phyloP scores from a whole-genome alignment of 2,329 filamentous ascomycete species.

The Penicillium olsonii region DNA sequence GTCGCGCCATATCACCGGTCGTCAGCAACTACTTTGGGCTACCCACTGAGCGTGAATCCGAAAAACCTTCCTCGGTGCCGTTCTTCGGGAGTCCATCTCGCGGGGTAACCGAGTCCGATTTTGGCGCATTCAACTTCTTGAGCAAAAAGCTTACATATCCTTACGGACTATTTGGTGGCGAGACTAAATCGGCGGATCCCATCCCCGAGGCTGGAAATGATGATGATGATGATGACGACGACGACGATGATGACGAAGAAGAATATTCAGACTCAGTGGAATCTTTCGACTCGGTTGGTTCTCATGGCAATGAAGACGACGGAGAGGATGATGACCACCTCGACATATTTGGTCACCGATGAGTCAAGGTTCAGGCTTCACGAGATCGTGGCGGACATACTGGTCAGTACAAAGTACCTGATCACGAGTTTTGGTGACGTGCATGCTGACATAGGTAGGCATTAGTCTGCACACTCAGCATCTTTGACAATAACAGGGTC shows the following conservation, averaged over 20 bases:
- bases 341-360: constrained; percentile 57
- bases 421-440: too few relatives aligned
- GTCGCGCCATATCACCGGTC: constrained; percentile 44
- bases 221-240: constrained; percentile 19
- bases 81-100: constrained; percentile 27
- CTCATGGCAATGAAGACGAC: constrained; percentile 53
- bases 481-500: too few relatives aligned
- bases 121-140: constrained; percentile 58
- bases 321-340: constrained; percentile 54
- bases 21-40: constrained; percentile 50
- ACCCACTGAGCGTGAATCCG: constrained; percentile 35
- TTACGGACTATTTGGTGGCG: constrained; percentile 38
- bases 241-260: constrained; percentile 10
- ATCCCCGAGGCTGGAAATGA: constrained; percentile 22
- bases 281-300: constrained; percentile 30
- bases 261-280: constrained; percentile 30
- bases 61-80: constrained; percentile 31
- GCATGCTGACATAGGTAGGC: too few relatives aligned
- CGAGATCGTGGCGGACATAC: background rate
- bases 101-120: constrained; percentile 43
- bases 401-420: too few relatives aligned
- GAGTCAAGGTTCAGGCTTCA: constrained; percentile 13
- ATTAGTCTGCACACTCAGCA: too few relatives aligned
- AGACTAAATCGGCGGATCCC: constrained; percentile 27
- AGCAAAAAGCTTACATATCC: constrained; percentile 48